These are phyloP conservation scores for Brasilioporus rufonigricans DNA, from an alignment of 768 basidiomycete species.

Conservation along the genomic window DNA sequence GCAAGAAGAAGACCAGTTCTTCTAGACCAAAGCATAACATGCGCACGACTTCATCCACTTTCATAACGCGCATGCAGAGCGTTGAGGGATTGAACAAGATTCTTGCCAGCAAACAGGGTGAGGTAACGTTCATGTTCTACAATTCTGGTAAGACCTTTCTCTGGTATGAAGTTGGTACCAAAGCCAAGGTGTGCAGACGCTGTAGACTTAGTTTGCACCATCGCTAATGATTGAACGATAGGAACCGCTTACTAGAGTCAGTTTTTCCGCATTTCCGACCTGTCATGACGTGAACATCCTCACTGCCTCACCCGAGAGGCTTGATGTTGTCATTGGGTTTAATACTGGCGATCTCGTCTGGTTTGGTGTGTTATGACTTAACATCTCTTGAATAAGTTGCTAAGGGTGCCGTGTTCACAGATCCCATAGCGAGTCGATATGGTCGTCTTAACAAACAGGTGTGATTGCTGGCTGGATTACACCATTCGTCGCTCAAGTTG, in stretches of 20 bases:
- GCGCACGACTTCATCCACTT: constrained; percentile 87
- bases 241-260: constrained; percentile 85
- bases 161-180: constrained; percentile 85
- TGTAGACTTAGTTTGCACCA: neutral
- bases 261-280: constrained; percentile 84
- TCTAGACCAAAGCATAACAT: constrained; percentile 89
- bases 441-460: constrained; percentile 88
- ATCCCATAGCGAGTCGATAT: constrained; percentile 78
- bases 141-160: constrained; percentile 81
- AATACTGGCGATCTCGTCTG: constrained; percentile 93
- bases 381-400: constrained; percentile 2
- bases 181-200: constrained; percentile 62
- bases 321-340: constrained; percentile 92
- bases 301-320: constrained; percentile 72
- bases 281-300: constrained; percentile 84
- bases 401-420: constrained; percentile 36
- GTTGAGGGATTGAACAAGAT: constrained; percentile 71
- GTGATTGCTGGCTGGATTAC: constrained; percentile 13
- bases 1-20: constrained; percentile 60
- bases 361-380: constrained; percentile 62
- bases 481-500: constrained; percentile 10
- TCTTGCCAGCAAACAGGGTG: constrained; percentile 79
- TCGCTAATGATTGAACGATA: constrained; percentile 31
- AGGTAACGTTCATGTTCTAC: constrained; percentile 83
- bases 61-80: constrained; percentile 84